Evolutionary conservation across 176 grass and related monocot species (phyloP), one percentile per base, ranked within the genome.

Genomic region (Aegilops umbellulata): DNA sequence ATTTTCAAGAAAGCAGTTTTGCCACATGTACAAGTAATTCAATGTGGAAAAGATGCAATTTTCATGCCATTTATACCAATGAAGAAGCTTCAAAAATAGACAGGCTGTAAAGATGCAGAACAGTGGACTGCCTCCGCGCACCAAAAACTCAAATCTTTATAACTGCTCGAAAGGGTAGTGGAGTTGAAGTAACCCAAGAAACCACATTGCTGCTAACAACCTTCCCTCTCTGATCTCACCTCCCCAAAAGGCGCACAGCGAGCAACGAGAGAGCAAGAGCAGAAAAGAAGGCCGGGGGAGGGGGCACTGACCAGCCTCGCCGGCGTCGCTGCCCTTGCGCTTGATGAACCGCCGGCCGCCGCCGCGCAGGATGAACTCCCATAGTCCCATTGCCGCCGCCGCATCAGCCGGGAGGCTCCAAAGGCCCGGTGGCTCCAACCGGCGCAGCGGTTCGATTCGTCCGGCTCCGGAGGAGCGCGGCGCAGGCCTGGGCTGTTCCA

Each of bases 241-340:
- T 74, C 62, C 61, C 79, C 69, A 29, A 26, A 72, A 77, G 22
- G 47, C 7, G 42, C 63, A 51, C 49, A 62, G 60, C 49, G 49
- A 53, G 17, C 35, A 41, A 51, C 57, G 29, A 12, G 57, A 44
- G 20, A 83, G 81, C 25, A 42, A 85, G 84, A 82, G 44, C 27
- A 70, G 17, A 69, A 8, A 60, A 6, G 65, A 22, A 64, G 34
- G 4, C 49, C 49, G 16, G 2, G 7, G 32, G 3, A n/a, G 13
- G 66, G 24, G 36, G 25, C 46, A 53, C 90, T 76, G 74, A 98
- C 95, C 95, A 83, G 80, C 65, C 83, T 94, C 87, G 57, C 91
- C 95, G 51, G 91, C 89, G 82, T 95, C 91, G 77, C 86, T 92
- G 71, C 80, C 91, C 89, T 95, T 98, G 70, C 91, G 95, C 93